A percentile compares a stretch with the other conserved stretches of the same genome.
These are phyloP conservation scores for Triangularia setosa DNA, from an alignment of 2,329 filamentous ascomycete genomes.

Conservation along the genomic window DNA sequence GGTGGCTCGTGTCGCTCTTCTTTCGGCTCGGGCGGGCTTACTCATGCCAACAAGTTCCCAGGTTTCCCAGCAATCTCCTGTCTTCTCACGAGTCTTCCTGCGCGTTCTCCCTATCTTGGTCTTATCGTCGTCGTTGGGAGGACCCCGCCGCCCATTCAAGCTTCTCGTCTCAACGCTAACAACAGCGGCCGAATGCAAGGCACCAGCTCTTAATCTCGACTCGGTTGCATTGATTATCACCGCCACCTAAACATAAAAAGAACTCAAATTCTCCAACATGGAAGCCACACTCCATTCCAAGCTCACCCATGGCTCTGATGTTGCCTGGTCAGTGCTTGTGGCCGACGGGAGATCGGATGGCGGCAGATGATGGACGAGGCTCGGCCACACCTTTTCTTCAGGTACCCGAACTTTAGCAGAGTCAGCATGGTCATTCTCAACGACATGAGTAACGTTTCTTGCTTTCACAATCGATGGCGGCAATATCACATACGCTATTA, in stretches of 20 bases:
- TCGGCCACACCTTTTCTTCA: conserved; percentile 3
- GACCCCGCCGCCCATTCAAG: neutral
- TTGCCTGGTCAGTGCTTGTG: neutral
- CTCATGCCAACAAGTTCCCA: conserved; percentile 1
- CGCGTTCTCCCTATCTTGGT: neutral
- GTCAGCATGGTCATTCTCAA: neutral
- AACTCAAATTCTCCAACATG: neutral
- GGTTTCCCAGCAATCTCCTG: neutral
- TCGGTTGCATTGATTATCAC: neutral
- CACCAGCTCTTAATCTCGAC: neutral
- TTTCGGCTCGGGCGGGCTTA: conserved; percentile 1
- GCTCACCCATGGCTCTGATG: neutral
- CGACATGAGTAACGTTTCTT: neutral
- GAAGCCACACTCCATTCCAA: neutral
- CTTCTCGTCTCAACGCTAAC: neutral
- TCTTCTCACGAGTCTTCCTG: neutral
- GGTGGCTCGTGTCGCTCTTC: neutral
- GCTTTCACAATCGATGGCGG: neutral
- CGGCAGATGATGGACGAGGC: conserved; percentile 3
- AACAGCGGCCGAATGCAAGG: neutral
- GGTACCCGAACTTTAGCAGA: conserved; percentile 8
- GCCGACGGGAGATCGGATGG: neutral
- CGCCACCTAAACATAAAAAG: neutral
- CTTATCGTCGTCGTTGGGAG: conserved; percentile 5
- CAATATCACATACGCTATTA: conserved; percentile 1